A percentile compares a stretch with the other conserved stretches of the same genome.
Conservation (phyloP, 768 basidiomycete species). For the Trametopsis cervina region DNA sequence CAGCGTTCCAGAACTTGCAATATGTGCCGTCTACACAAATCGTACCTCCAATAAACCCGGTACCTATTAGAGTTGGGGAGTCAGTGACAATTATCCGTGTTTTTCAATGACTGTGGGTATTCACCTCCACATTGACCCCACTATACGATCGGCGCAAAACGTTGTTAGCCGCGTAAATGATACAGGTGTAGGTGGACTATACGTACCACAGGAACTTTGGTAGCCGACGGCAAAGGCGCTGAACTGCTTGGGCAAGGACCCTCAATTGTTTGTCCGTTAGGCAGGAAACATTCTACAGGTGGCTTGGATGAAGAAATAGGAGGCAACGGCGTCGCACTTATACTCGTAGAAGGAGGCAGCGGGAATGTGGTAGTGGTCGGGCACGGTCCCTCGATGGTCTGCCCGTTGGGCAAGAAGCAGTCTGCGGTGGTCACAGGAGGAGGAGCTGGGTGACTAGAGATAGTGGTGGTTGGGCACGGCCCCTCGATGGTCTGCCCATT, state of each 20-base stretch:
- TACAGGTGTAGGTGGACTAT: not conserved
- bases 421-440: too few relatives aligned
- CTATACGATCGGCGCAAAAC: not conserved
- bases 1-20: not conserved
- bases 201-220: not conserved
- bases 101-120: not conserved
- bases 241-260: not conserved
- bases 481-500: not conserved
- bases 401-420: too few relatives aligned
- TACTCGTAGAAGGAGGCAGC: too few relatives aligned
- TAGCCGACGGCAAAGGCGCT: not conserved
- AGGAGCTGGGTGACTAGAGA: too few relatives aligned
- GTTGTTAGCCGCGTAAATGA: not conserved
- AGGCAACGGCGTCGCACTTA: too few relatives aligned
- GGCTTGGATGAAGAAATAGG: too few relatives aligned
- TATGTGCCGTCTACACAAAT: not conserved
- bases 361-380: not conserved
- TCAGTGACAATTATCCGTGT: not conserved
- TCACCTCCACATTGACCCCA: not conserved
- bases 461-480: not conserved
- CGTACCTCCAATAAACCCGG: not conserved
- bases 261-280: too few relatives aligned
- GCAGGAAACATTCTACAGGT: too few relatives aligned
- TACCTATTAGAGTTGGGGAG: not conserved
- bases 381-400: too few relatives aligned